A percentile compares a stretch with the other conserved stretches of the same genome.
These are phyloP conservation scores for Zea mays DNA, from an alignment of 176 grass and related monocot genomes.

Conservation along the genomic window Zm-B73-REFERENCE-NAM-5.0 NC_050103.1:119861501-119862000, in stretches of 20 bases:
- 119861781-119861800: neutral
- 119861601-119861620: neutral
- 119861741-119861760: neutral
- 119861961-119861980: slow-evolving; percentile 43
- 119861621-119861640: neutral
- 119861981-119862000: slow-evolving; percentile 44
- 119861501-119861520: neutral
- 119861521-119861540: neutral
- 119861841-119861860: neutral
- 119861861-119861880: neutral
- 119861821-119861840: neutral
- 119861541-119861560: neutral
- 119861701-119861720: neutral
- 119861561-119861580: neutral
- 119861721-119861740: no score
- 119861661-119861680: neutral
- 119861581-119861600: neutral
- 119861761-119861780: neutral
- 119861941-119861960: slow-evolving; percentile 47
- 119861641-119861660: neutral
- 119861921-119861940: neutral
- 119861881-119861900: slow-evolving; percentile 14
- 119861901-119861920: neutral
- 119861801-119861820: neutral
- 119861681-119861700: neutral